Evolutionary conservation across 441 rosid genomes (phyloP), one percentile per base, ranked within the genome.

Genomic region (Flueggea neowawraea): DNA sequence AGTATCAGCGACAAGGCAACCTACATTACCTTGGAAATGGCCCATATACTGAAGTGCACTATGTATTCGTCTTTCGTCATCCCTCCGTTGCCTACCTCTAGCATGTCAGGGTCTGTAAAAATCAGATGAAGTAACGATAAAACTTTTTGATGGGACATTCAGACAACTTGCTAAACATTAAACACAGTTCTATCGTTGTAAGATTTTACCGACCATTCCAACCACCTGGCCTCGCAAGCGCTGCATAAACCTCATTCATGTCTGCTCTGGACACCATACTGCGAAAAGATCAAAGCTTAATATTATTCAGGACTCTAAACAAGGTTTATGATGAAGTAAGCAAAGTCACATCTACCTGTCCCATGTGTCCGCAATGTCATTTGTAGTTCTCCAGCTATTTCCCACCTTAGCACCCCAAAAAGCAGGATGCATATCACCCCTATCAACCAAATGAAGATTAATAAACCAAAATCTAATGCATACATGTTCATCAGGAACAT

Each of bases 1-100:
- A 53, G 55, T 47, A 9, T 4, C 55, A 53, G 16, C 15, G 15
- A 16, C 9, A 53, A 53, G 39, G 41, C 55, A 31, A 59, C 45
- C 43, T 49, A 65, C 8, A 3, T 36, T 8, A 77, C 84, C 84
- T 78, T 82, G 45, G 81, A 75, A 43, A 80, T 65, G 28, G 84
- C 79, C 87, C 84, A 80, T 58, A 80, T 69, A 61, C 83, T 82
- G 67, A 80, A 82, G 62, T 80, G 87, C 49, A 74, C 80, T 12
- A 55, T 45, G 50, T 82, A 82, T 45, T 82, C 84, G n/a, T 50
- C 54, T 12, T 49, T 51, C 11, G 62, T 69, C 84, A 82, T 78
- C 43, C 81, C 81, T 45, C 84, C 87, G 28, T 75, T 80, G 10
- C 82, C 84, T 36, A 82, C 81, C 68, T 82, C 82, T 57, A 82